Evolutionary conservation across 305 asterid species (phyloP).

Genomic region (Fraxinus velutina): DNA sequence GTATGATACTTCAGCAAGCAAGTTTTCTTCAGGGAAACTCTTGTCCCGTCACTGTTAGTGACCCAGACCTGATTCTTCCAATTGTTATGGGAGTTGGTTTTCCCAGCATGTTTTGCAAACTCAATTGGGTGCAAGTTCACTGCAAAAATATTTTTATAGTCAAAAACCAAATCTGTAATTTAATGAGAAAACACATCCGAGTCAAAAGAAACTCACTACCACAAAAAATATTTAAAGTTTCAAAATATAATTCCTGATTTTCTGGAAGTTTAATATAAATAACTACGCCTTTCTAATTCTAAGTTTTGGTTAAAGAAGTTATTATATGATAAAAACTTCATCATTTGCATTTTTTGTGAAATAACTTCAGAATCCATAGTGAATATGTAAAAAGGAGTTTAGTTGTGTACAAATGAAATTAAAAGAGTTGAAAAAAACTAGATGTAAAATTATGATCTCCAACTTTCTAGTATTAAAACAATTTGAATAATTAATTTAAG

Average conservation of each 20-base stretch:
- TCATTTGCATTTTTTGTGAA: neutral
- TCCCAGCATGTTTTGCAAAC: constrained; percentile 42
- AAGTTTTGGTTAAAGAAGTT: neutral
- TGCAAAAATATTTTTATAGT: neutral
- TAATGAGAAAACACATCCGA: neutral
- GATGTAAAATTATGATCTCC: neutral
- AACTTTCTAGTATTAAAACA: neutral
- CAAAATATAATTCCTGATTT: neutral
- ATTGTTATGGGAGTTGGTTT: constrained; percentile 9
- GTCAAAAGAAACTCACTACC: neutral
- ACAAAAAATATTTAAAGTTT: neutral
- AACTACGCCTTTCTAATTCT: neutral
- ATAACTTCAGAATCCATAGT: neutral
- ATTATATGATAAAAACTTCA: neutral
- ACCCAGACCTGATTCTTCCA: constrained; percentile 53
- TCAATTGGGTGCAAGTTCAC: constrained; percentile 36
- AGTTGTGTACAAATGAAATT: neutral
- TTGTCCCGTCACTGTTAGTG: constrained; percentile 27
- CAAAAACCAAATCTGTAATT: neutral
- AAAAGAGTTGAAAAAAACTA: neutral
- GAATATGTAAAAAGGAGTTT: neutral
- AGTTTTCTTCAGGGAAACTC: constrained; percentile 25
- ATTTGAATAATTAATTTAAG: neutral
- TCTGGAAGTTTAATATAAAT: neutral
- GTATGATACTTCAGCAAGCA: constrained; percentile 33